Conservation (phyloP, 1,284 basidiomycete species). For the Rhodotorula sp. region DNA sequence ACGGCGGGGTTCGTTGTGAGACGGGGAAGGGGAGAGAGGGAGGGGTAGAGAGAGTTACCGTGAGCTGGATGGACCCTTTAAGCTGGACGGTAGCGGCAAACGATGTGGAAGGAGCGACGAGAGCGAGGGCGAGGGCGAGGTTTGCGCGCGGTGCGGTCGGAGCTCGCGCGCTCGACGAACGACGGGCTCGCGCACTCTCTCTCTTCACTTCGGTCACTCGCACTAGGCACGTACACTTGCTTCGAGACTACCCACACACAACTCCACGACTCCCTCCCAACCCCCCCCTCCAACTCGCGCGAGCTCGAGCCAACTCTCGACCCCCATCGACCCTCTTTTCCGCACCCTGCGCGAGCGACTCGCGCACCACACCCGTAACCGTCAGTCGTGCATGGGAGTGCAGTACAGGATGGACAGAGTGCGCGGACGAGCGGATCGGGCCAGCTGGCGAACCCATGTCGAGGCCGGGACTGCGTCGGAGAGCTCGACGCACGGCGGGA, state of each 20-base stretch:
- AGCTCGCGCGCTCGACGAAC: background rate
- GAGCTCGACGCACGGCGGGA: background rate
- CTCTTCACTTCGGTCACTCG: background rate
- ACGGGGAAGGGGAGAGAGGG: background rate
- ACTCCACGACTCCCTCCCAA: background rate
- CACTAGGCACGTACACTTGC: background rate
- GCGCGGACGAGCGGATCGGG: background rate
- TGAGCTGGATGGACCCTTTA: conserved; percentile 13
- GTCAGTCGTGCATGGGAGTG: background rate
- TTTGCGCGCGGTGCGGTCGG: background rate
- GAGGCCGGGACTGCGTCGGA: background rate
- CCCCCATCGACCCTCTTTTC: background rate
- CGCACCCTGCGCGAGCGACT: background rate
- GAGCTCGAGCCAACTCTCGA: background rate
- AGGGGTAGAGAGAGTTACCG: background rate
- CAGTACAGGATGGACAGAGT: background rate
- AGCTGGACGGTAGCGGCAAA: background rate
- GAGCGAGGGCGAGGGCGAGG: background rate
- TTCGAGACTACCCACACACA: background rate
- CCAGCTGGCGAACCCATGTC: background rate
- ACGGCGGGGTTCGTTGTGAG: background rate
- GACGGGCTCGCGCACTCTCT: background rate
- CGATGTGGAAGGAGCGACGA: background rate
- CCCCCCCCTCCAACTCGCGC: background rate
- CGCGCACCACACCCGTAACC: background rate